Evolutionary conservation across 805 yeast genomes (phyloP).

Genomic region (Candida qinlingensis): DNA sequence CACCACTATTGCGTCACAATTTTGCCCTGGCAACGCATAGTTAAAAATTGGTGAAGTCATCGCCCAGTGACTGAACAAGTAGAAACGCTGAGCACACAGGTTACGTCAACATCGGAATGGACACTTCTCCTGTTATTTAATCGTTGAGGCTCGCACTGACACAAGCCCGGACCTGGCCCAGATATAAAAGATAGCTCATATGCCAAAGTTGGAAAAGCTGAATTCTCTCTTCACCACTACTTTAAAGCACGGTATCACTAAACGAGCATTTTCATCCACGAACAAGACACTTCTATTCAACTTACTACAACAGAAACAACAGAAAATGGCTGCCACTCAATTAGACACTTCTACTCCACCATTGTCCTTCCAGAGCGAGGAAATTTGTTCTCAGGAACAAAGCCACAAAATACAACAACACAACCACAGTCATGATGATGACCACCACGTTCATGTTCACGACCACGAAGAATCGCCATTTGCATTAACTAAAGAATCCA

Average conservation of each 20-base stretch:
- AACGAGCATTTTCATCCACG: conserved; percentile 1
- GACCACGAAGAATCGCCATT: conserved; percentile 18
- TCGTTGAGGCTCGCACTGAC: background rate
- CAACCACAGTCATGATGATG: conserved; percentile 9
- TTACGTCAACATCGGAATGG: background rate
- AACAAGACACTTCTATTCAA: conserved; percentile 1
- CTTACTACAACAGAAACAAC: conserved; percentile 1
- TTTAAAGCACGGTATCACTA: background rate
- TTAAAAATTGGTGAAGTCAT: background rate
- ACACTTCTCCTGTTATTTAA: background rate
- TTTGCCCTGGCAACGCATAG: background rate
- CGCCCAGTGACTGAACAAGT: background rate
- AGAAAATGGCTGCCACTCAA: conserved; percentile 7
- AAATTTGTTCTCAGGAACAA: background rate
- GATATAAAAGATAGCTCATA: background rate
- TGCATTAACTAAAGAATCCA: conserved; percentile 40
- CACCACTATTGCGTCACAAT: background rate
- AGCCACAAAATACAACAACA: background rate
- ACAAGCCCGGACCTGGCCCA: background rate
- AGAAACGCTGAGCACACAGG: background rate
- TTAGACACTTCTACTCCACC: conserved; percentile 1
- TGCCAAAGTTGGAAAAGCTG: background rate
- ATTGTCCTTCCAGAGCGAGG: background rate
- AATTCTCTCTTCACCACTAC: background rate
- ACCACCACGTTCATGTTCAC: conserved; percentile 3